Evolutionary conservation across 2,329 filamentous ascomycete species (phyloP).

Genomic region (Botrytis paeoniae): DNA sequence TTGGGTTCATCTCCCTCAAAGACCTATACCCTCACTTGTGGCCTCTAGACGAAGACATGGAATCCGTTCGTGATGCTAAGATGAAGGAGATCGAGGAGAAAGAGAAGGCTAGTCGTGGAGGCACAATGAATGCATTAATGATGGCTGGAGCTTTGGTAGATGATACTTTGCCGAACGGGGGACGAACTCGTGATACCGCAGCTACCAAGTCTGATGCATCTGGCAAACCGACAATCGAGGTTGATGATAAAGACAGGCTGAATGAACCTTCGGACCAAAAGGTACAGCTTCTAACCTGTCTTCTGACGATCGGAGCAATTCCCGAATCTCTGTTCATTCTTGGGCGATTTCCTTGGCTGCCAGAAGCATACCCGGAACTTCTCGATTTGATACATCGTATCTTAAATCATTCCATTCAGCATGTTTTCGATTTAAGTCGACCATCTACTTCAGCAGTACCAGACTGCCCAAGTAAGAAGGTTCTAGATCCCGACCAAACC

Average conservation of each 20-base stretch:
- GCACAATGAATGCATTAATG: constrained; percentile 75
- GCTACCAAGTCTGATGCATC: constrained; percentile 50
- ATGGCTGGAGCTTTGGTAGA: constrained; percentile 85
- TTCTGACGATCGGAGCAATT: constrained; percentile 86
- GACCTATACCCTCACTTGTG: constrained; percentile 93
- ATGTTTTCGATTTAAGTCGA: constrained; percentile 56
- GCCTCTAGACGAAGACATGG: constrained; percentile 81
- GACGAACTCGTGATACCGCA: constrained; percentile 48
- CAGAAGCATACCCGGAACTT: constrained; percentile 79
- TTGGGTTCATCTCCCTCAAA: constrained; percentile 88
- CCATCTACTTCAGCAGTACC: constrained; percentile 42
- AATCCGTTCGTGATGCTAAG: constrained; percentile 64
- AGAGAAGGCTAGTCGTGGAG: constrained; percentile 67
- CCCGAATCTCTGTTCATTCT: constrained; percentile 92
- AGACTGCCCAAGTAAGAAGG: constrained; percentile 47
- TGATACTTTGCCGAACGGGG: constrained; percentile 58
- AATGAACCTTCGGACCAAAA: constrained; percentile 86
- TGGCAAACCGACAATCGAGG: constrained; percentile 45
- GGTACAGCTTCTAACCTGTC: constrained; percentile 74
- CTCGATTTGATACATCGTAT: constrained; percentile 81
- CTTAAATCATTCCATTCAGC: constrained; percentile 74
- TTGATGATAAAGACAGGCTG: constrained; percentile 49
- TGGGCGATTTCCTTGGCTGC: constrained; percentile 88
- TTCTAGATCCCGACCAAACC: constrained; percentile 59
- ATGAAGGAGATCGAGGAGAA: constrained; percentile 75